Evolutionary conservation across 768 basidiomycete species (phyloP).

Genomic region (Mrakia gelida): DNA sequence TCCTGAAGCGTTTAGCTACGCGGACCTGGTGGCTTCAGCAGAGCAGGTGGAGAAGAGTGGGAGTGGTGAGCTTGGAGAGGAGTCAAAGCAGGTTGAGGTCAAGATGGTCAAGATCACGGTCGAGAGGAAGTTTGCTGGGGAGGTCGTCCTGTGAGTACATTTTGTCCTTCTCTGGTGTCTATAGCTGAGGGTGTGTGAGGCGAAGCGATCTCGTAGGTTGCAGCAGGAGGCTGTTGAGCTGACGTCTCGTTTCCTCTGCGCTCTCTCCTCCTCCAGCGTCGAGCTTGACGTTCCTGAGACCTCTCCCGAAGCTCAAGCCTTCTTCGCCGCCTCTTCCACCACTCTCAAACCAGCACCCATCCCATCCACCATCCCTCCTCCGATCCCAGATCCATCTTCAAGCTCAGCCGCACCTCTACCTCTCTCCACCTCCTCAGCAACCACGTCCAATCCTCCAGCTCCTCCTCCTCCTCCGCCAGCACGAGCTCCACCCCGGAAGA

Average conservation of each 20-base stretch:
- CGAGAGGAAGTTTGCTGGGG: slow-evolving; percentile 13
- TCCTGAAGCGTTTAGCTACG: neutral
- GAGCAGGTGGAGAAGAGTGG: neutral
- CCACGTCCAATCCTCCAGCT: neutral
- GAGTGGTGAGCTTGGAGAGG: neutral
- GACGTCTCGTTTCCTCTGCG: neutral
- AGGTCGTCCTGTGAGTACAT: neutral
- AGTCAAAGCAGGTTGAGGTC: neutral
- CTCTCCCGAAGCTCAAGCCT: slow-evolving; percentile 2
- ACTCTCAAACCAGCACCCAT: neutral
- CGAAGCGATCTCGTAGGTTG: neutral
- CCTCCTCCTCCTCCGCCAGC: slow-evolving; percentile 3
- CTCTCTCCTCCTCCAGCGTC: neutral
- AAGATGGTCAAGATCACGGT: slow-evolving; percentile 2
- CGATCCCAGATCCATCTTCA: neutral
- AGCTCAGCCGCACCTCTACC: neutral
- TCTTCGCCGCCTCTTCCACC: neutral
- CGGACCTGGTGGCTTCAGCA: neutral
- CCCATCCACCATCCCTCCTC: neutral
- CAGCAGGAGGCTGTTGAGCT: neutral
- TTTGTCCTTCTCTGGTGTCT: too few relatives aligned
- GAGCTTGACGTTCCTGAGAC: neutral
- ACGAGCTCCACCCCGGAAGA: neutral
- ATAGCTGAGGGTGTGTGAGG: neutral
- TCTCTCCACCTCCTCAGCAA: neutral